Conservation (phyloP, 2,329 filamentous ascomycete species). For the Rhynchosporium agropyri region DNA sequence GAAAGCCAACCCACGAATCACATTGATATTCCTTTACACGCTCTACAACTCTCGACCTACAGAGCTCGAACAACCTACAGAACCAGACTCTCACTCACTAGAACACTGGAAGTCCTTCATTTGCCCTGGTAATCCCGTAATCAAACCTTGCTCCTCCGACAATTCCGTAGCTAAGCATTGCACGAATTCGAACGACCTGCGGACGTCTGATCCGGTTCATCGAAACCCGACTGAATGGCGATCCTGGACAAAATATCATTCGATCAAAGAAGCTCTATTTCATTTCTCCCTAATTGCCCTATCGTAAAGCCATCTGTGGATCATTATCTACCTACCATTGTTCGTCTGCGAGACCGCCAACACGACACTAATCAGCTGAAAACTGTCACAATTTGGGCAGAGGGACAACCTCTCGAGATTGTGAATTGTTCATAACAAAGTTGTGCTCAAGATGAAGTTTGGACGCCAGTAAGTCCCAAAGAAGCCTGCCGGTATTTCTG, state of each 20-base stretch:
- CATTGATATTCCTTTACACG: slow-evolving; percentile 11
- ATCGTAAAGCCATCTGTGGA: slow-evolving; percentile 12
- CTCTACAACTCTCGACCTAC: slow-evolving; percentile 15
- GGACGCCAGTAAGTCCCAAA: slow-evolving; percentile 57
- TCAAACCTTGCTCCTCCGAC: not conserved
- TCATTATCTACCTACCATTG: slow-evolving; percentile 10
- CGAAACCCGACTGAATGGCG: slow-evolving; percentile 38
- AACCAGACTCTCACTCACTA: not conserved
- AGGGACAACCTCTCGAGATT: not conserved
- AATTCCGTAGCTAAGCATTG: not conserved
- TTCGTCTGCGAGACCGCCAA: slow-evolving; percentile 6
- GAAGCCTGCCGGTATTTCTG: slow-evolving; percentile 16
- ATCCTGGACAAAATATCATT: slow-evolving; percentile 32
- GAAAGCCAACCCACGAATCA: slow-evolving; percentile 13
- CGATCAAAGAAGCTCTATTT: slow-evolving; percentile 37
- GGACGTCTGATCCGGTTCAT: not conserved
- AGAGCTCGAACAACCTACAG: slow-evolving; percentile 18
- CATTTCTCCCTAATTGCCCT: slow-evolving; percentile 32
- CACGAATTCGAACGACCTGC: not conserved
- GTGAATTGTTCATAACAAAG: slow-evolving; percentile 26
- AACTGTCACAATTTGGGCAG: not conserved
- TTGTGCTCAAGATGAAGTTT: slow-evolving; percentile 57
- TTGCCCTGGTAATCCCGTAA: slow-evolving; percentile 4
- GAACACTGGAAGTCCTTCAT: not conserved
- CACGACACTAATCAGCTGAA: not conserved